Evolutionary conservation across 2,329 filamentous ascomycete species (phyloP).

Genomic region (Whalleya microplaca): DNA sequence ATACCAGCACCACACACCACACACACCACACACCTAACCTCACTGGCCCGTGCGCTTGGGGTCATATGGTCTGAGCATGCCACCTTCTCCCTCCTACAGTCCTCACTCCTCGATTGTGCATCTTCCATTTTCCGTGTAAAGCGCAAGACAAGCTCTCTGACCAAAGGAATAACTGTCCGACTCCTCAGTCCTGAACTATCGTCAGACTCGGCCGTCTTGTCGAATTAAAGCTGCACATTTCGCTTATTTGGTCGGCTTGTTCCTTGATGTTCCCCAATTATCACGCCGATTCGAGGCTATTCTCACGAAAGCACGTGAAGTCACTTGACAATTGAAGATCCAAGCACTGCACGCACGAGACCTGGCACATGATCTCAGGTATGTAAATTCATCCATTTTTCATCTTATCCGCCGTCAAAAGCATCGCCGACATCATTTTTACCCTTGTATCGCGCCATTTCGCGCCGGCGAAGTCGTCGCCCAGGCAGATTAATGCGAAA

Average conservation of each 20-base stretch:
- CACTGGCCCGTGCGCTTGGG: slow-evolving; percentile 22
- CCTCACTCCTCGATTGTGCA: slow-evolving; percentile 30
- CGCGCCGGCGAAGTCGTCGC: slow-evolving; percentile 1
- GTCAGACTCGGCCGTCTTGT: slow-evolving; percentile 17
- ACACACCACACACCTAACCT: not conserved
- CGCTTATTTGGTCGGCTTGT: slow-evolving; percentile 24
- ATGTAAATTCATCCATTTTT: slow-evolving; percentile 23
- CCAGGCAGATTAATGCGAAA: slow-evolving; percentile 12
- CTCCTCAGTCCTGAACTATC: slow-evolving; percentile 1
- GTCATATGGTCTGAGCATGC: slow-evolving; percentile 34
- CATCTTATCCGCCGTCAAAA: not conserved
- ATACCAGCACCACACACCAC: not conserved
- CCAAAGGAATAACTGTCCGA: slow-evolving; percentile 9
- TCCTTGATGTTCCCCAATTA: slow-evolving; percentile 33
- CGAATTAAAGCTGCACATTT: slow-evolving; percentile 24
- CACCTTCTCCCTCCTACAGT: slow-evolving; percentile 35
- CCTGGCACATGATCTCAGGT: slow-evolving; percentile 37
- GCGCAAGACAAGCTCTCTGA: slow-evolving; percentile 18
- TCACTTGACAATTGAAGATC: slow-evolving; percentile 37
- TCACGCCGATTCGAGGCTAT: slow-evolving; percentile 35
- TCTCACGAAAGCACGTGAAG: slow-evolving; percentile 37
- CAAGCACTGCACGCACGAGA: slow-evolving; percentile 36
- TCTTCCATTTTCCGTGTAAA: slow-evolving; percentile 29
- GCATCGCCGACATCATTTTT: slow-evolving; percentile 3
- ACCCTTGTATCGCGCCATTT: slow-evolving; percentile 3